phyloP scores from a whole-genome alignment of 1,284 basidiomycete genomes.

The Ceratobasidium sp. region DNA sequence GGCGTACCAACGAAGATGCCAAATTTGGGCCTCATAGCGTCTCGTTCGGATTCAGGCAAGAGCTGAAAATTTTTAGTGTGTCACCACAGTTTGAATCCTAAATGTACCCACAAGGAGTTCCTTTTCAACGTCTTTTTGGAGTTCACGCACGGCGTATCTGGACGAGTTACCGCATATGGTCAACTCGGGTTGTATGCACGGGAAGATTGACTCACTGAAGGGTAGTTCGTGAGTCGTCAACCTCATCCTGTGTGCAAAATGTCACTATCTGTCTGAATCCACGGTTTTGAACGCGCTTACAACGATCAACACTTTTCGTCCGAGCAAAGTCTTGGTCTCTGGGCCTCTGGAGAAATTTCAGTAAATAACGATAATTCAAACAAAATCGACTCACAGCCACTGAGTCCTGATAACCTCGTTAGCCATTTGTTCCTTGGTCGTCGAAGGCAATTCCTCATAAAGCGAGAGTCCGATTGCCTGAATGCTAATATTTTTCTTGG shows the following conservation, averaged over 20 bases:
- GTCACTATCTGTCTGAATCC: neutral
- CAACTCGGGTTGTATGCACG: conserved; percentile 14
- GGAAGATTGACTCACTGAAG: conserved; percentile 64
- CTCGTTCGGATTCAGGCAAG: conserved; percentile 72
- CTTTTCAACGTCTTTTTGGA: conserved; percentile 81
- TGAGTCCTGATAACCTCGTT: conserved; percentile 87
- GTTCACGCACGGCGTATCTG: conserved; percentile 85
- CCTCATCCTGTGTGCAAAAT: conserved; percentile 71
- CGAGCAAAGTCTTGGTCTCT: conserved; percentile 73
- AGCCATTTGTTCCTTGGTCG: conserved; percentile 77
- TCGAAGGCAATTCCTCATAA: conserved; percentile 82
- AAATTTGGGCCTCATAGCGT: conserved; percentile 76
- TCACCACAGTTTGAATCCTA: neutral
- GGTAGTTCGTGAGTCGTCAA: conserved; percentile 92
- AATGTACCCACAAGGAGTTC: conserved; percentile 59
- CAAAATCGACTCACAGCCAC: conserved; percentile 72
- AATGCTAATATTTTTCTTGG: conserved; percentile 83
- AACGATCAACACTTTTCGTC: conserved; percentile 80
- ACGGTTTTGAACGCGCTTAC: conserved; percentile 55
- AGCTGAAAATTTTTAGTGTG: conserved; percentile 36
- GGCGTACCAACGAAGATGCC: conserved; percentile 74
- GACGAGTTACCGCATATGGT: conserved; percentile 7
- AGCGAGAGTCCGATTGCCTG: conserved; percentile 90
- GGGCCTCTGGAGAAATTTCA: conserved; percentile 56
- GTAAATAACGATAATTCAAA: conserved; percentile 13